Evolutionary conservation across 352 stramenopile genomes (phyloP), one percentile per base, ranked within the genome.

Genomic region (Sclerospora graminicola): DNA sequence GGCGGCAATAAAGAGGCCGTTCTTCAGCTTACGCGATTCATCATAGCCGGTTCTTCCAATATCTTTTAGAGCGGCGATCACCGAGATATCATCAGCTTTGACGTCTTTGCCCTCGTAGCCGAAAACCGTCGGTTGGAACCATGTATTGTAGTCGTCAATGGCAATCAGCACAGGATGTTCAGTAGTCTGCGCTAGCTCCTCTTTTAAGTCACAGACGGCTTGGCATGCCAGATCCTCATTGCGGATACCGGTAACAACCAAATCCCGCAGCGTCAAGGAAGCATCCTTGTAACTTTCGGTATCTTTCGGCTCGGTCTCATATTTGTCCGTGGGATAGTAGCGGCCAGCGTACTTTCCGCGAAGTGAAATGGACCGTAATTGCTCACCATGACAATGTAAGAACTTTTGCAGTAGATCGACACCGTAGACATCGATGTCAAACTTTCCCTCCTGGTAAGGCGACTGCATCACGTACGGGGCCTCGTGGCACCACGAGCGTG

Each of bases 91-190:
- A 36, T 62, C 54, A 15, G 82, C 72, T 32, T 50, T 48, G 31
- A 93, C 75, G 38, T 84, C 63, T 48, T 81, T 58, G 48, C 75
- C 77, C 47, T 94, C 82, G 60, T 89, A 94, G 34, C 77, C 79
- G 40, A 94, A 92, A 14, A 91, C 72, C 0, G 82, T 91, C 57
- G 84, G 75, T 45, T 82, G 63, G 45, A 90, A 90, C 74, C 76
- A 89, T 51, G 59, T 76, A 63, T 90, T 94, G 76, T 90, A 94
- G 58, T 94, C 80, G 58, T 94, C 82, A 11, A 94, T 69, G 9
- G 82, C 82, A 43, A 94, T 82, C 8, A 94, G 57, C 49, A 94
- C 82, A 5, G 77, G 75, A 54, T 86, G 87, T 56, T 94, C 80
- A 21, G 75, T 89, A 24, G 82, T 72, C 48, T 82, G 61, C 34